phyloP scores from a whole-genome alignment of 192 early-diverging fungal genomes.

The Coemansia sp. region DNA sequence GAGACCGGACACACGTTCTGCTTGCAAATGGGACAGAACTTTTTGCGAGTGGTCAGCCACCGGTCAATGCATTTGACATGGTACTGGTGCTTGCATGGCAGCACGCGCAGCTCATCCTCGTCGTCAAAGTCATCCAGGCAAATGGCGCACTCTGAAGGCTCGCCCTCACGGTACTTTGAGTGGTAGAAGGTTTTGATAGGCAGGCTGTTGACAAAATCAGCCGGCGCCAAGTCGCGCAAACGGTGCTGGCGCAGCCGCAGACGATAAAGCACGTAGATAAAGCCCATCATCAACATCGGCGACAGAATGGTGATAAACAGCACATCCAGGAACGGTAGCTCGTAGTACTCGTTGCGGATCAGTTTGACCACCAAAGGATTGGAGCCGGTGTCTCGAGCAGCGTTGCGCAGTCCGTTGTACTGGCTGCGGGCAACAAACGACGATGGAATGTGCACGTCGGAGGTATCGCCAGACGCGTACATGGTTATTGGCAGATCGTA shows the following conservation, averaged over 20 bases:
- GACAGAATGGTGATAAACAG: constrained; percentile 81
- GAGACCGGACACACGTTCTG: constrained; percentile 46
- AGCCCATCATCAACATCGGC: constrained; percentile 76
- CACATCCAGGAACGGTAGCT: constrained; percentile 76
- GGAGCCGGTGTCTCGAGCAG: constrained; percentile 20
- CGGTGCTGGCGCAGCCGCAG: constrained; percentile 71
- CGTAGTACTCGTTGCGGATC: constrained; percentile 56
- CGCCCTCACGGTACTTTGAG: constrained; percentile 68
- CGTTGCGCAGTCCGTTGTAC: constrained; percentile 62
- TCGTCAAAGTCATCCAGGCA: constrained; percentile 90
- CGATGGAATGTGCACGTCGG: constrained; percentile 84
- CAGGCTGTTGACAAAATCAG: constrained; percentile 71
- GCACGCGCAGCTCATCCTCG: constrained; percentile 73
- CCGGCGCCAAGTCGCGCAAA: constrained; percentile 75
- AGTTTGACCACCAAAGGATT: constrained; percentile 33
- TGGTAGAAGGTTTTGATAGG: constrained; percentile 70
- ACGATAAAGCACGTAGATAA: constrained; percentile 73
- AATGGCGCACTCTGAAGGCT: constrained; percentile 84
- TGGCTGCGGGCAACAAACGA: constrained; percentile 78
- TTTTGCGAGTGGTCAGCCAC: constrained; percentile 87
- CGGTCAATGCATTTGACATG: constrained; percentile 88
- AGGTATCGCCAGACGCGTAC: constrained; percentile 73
- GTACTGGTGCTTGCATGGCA: constrained; percentile 89
- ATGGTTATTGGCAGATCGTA: constrained; percentile 83
- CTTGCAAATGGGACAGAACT: constrained; percentile 84